A percentile compares a stretch with the other conserved stretches of the same genome.
phyloP scores from a whole-genome alignment of 75 land plant species.

The Ceratopteris richardii region DNA sequence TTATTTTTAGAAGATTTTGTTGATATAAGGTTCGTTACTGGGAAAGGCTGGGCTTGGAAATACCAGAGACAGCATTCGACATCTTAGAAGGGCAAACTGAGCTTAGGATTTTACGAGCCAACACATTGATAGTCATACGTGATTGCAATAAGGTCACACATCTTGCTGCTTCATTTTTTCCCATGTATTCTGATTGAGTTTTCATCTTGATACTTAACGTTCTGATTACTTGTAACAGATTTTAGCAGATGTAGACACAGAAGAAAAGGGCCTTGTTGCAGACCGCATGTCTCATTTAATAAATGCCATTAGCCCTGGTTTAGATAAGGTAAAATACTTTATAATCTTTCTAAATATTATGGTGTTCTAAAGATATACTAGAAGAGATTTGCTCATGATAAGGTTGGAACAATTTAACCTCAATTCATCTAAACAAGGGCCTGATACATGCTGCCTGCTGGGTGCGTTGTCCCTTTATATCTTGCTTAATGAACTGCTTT shows the following conservation, averaged over 20 bases:
- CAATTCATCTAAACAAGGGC: too few relatives aligned
- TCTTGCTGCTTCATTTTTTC: not conserved
- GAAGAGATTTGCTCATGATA: too few relatives aligned
- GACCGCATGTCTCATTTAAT: conserved; percentile 15
- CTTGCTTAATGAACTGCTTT: too few relatives aligned
- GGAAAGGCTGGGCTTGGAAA: conserved; percentile 13
- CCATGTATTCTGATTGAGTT: not conserved
- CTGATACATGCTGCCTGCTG: too few relatives aligned
- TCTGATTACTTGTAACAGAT: conserved; percentile 9
- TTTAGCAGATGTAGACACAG: conserved; percentile 19
- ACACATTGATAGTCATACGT: conserved; percentile 17
- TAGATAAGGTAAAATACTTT: conserved; percentile 12
- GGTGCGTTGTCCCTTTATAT: too few relatives aligned
- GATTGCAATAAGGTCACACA: conserved; percentile 20
- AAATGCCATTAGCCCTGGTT: conserved; percentile 11
- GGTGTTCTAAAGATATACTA: too few relatives aligned
- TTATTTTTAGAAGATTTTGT: too few relatives aligned
- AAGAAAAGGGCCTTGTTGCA: conserved; percentile 19
- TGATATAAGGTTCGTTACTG: conserved; percentile 20
- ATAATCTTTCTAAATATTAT: too few relatives aligned
- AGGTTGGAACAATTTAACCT: too few relatives aligned
- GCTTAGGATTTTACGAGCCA: conserved; percentile 7
- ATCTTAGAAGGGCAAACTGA: conserved; percentile 14
- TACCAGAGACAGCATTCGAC: conserved; percentile 11
- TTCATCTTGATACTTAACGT: not conserved